These are phyloP conservation scores for Cordyceps pruinosa DNA, from an alignment of 2,329 filamentous ascomycete species.

Conservation along the genomic window DNA sequence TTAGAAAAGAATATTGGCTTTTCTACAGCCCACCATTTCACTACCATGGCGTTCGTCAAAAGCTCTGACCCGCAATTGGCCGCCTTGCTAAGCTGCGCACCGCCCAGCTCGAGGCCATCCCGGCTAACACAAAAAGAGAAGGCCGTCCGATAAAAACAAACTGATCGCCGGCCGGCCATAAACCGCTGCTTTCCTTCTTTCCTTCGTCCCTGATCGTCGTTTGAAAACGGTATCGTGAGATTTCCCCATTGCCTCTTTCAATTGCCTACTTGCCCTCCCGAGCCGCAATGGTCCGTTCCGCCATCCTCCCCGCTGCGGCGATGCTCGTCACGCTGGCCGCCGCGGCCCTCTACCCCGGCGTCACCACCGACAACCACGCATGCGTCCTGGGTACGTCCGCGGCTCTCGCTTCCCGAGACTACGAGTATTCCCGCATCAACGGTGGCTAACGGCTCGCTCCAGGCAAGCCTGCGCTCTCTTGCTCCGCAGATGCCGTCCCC, in stretches of 20 bases:
- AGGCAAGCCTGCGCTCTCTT: constrained; percentile 37
- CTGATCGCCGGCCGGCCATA: neutral
- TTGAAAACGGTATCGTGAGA: neutral
- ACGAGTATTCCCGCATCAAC: neutral
- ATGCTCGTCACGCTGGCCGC: constrained; percentile 24
- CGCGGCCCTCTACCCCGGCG: constrained; percentile 35
- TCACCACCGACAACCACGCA: constrained; percentile 49
- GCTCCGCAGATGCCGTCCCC: constrained; percentile 38
- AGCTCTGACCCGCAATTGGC: constrained; percentile 5
- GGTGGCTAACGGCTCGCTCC: neutral
- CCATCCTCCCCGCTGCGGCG: constrained; percentile 19
- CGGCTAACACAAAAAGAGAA: constrained; percentile 11
- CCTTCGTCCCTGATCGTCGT: neutral
- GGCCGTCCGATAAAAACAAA: constrained; percentile 1
- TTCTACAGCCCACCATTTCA: neutral
- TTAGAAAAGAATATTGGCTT: neutral
- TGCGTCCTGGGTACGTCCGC: constrained; percentile 39
- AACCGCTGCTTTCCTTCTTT: neutral
- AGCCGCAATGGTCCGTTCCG: constrained; percentile 22
- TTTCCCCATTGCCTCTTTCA: neutral
- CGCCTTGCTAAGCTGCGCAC: neutral
- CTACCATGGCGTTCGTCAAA: constrained; percentile 1
- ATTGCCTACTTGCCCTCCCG: neutral
- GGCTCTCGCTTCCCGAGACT: neutral
- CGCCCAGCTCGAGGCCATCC: neutral